A percentile compares a stretch with the other conserved stretches of the same genome.
phyloP scores from a whole-genome alignment of 2,329 filamentous ascomycete species.

The Alternaria sp. region DNA sequence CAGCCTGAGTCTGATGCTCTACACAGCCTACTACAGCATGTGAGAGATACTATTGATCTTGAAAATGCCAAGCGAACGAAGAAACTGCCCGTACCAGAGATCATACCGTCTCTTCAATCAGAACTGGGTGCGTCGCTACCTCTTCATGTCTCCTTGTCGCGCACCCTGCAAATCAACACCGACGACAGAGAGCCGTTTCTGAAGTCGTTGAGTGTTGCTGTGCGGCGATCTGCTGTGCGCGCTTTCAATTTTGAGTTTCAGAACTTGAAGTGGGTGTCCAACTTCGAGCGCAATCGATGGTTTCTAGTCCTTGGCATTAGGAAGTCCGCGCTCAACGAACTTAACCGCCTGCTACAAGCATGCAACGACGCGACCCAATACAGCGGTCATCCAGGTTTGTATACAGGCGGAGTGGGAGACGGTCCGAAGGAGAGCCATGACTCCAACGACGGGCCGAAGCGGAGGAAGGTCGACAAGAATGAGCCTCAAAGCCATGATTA shows the following conservation, averaged over 20 bases:
- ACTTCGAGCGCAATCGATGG: constrained; percentile 72
- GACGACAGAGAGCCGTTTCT: constrained; percentile 75
- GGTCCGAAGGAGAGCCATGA: constrained; percentile 34
- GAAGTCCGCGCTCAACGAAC: constrained; percentile 41
- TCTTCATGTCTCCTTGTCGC: constrained; percentile 88
- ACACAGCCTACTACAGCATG: constrained; percentile 36
- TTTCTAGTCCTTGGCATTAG: constrained; percentile 79
- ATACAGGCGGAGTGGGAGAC: constrained; percentile 53
- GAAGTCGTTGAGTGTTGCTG: constrained; percentile 57
- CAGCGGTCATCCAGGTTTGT: constrained; percentile 75
- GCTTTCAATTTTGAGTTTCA: constrained; percentile 57
- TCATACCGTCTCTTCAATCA: constrained; percentile 75
- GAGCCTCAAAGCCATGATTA: constrained; percentile 24
- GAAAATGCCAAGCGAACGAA: constrained; percentile 30
- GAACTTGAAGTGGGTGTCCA: constrained; percentile 68
- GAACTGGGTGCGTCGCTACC: constrained; percentile 80
- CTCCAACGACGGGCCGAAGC: constrained; percentile 17
- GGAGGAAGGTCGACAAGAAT: constrained; percentile 16
- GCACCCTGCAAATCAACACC: constrained; percentile 76
- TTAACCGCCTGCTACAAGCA: constrained; percentile 63
- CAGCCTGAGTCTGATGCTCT: constrained; percentile 40
- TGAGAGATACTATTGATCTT: constrained; percentile 25
- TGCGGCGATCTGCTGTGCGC: constrained; percentile 55
- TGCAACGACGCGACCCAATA: constrained; percentile 69
- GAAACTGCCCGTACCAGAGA: constrained; percentile 41